Evolutionary conservation across 495 filamentous ascomycete species (phyloP).

Genomic region (Trypethelium eluteriae): DNA sequence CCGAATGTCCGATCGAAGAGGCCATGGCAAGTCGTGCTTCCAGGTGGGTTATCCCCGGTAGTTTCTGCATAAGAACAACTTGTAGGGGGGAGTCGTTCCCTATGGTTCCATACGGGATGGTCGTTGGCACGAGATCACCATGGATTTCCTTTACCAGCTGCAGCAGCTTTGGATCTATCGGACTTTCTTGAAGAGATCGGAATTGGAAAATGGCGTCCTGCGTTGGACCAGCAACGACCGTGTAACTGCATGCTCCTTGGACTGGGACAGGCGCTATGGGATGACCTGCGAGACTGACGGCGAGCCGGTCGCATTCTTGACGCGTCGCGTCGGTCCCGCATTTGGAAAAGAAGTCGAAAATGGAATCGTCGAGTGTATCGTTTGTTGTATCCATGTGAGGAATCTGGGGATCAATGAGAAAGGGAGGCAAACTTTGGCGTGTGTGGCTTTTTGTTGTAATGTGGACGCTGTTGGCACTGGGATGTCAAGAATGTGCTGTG

Average conservation of each 20-base stretch:
- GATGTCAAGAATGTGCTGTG: not conserved
- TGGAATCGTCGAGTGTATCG: not conserved
- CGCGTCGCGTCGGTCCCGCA: not conserved
- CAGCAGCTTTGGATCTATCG: not conserved
- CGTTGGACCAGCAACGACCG: not conserved
- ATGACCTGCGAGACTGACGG: not conserved
- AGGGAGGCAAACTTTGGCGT: not conserved
- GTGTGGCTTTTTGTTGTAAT: not conserved
- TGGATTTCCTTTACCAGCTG: not conserved
- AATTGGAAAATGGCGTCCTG: not conserved
- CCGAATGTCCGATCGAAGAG: not conserved
- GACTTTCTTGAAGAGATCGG: not conserved
- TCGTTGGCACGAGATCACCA: not conserved
- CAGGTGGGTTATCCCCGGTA: not conserved
- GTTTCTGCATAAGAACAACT: not conserved
- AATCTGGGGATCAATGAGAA: not conserved
- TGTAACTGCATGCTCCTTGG: conserved; percentile 1
- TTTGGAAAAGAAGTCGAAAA: not conserved
- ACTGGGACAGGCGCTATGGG: not conserved
- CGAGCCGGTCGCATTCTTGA: not conserved
- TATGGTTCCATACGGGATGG: not conserved
- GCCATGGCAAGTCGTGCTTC: not conserved
- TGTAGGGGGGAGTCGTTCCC: not conserved
- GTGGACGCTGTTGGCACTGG: not conserved
- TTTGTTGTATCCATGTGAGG: not conserved